phyloP scores from a whole-genome alignment of 768 basidiomycete species.

The Mrakia frigida region DNA sequence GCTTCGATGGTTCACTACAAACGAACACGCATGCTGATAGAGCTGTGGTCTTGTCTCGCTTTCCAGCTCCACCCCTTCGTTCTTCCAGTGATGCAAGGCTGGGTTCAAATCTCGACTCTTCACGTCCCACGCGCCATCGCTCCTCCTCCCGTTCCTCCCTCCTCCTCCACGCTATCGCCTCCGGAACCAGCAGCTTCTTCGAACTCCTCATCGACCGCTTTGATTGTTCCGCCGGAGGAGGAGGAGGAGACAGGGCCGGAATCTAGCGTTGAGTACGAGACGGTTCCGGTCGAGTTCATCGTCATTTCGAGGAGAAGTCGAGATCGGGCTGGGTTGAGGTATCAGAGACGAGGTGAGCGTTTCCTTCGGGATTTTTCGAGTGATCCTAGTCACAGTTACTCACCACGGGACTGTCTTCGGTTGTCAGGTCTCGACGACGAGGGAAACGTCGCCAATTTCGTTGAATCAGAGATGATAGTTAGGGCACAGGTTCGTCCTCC shows the following conservation, averaged over 20 bases:
- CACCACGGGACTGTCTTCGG: too few species aligned
- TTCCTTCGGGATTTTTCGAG: too few species aligned
- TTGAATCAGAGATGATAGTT: conserved; percentile 88
- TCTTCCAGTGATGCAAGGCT: conserved; percentile 78
- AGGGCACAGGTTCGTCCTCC: conserved; percentile 58
- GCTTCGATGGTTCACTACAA: too few species aligned
- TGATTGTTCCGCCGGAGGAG: too few species aligned
- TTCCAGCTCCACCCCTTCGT: conserved; percentile 18
- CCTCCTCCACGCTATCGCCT: background rate
- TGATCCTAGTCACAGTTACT: too few species aligned
- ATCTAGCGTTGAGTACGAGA: background rate
- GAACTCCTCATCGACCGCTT: too few species aligned
- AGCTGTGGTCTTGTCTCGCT: background rate
- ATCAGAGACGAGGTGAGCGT: conserved; percentile 67
- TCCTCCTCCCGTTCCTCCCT: background rate
- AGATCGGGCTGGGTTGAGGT: conserved; percentile 85
- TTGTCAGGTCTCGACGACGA: conserved; percentile 77
- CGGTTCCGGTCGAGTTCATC: conserved; percentile 14
- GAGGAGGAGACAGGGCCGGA: too few species aligned
- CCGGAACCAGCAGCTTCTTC: background rate
- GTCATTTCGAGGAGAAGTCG: conserved; percentile 80
- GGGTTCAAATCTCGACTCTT: conserved; percentile 71
- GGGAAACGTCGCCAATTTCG: conserved; percentile 90
- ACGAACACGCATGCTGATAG: too few species aligned
- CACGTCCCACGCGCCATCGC: conserved; percentile 45